These are phyloP conservation scores for Articulospora tetracladia DNA, from an alignment of 495 filamentous ascomycete species.

Conservation along the genomic window DNA sequence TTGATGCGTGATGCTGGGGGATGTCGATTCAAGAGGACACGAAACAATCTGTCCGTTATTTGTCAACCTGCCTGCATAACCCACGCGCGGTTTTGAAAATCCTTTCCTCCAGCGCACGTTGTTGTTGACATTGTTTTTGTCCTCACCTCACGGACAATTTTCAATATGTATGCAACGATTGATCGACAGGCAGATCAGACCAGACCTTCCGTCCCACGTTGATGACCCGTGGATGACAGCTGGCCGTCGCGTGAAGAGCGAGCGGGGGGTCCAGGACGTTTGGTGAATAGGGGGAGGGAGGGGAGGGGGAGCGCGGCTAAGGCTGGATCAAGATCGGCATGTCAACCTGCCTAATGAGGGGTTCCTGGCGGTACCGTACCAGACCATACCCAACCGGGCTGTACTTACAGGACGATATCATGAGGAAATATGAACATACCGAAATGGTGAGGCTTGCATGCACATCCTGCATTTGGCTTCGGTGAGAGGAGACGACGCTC, in stretches of 20 bases:
- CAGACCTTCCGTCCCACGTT: not conserved
- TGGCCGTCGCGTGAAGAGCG: not conserved
- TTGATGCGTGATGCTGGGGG: not conserved
- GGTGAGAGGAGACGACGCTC: not conserved
- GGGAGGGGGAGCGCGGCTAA: not conserved
- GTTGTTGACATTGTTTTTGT: not conserved
- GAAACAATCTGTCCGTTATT: too few relatives aligned
- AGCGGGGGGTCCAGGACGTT: not conserved
- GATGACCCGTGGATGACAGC: not conserved
- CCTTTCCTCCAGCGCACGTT: too few relatives aligned
- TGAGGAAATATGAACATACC: too few relatives aligned
- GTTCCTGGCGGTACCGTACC: not conserved
- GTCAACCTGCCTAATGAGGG: not conserved
- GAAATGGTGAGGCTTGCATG: too few relatives aligned
- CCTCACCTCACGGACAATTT: too few relatives aligned
- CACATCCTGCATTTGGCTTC: not conserved
- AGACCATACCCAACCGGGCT: too few relatives aligned
- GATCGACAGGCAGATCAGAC: too few relatives aligned
- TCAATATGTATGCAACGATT: too few relatives aligned
- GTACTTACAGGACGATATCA: too few relatives aligned
- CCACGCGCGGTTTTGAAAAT: not conserved
- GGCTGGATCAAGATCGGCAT: not conserved
- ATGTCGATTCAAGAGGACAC: too few relatives aligned
- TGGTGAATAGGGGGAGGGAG: not conserved
- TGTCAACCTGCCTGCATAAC: too few relatives aligned